Evolutionary conservation across 306 rosid genomes (phyloP).

Genomic region (Lablab purpureus): DNA sequence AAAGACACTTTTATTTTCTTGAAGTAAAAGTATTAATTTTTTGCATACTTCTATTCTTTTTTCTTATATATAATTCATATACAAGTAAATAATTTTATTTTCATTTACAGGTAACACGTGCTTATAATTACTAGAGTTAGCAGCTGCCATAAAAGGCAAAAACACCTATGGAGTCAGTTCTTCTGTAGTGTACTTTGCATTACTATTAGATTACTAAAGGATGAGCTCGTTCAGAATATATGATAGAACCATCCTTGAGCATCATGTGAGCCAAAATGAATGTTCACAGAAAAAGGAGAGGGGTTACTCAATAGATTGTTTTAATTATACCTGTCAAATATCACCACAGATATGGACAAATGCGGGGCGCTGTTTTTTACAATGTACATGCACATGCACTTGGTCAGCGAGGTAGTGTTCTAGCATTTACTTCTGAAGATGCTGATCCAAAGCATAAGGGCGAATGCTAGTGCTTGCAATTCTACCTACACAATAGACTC

Average conservation of each 20-base stretch:
- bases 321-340: slow-evolving; percentile 34
- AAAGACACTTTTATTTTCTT: not conserved
- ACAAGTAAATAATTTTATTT: not conserved
- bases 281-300: not conserved
- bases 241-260: not conserved
- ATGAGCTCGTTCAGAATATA: not conserved
- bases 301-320: slow-evolving; percentile 19
- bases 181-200: not conserved
- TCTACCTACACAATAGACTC: slow-evolving; percentile 41
- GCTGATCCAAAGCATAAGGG: slow-evolving; percentile 34
- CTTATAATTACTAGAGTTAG: no score
- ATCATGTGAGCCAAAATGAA: slow-evolving; percentile 27
- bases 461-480: slow-evolving; percentile 39
- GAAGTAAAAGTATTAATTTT: not conserved
- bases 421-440: slow-evolving; percentile 37
- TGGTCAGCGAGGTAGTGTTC: slow-evolving; percentile 31
- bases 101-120: not conserved
- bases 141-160: no score
- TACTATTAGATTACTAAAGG: not conserved
- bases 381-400: slow-evolving; percentile 49
- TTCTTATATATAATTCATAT: not conserved
- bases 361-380: slow-evolving; percentile 27
- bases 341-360: slow-evolving; percentile 45
- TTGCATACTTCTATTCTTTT: not conserved
- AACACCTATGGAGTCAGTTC: not conserved